Evolutionary conservation across 257 asterid species (phyloP), one percentile per base, ranked within the genome.

Genomic region (Lycium ferocissimum): DNA sequence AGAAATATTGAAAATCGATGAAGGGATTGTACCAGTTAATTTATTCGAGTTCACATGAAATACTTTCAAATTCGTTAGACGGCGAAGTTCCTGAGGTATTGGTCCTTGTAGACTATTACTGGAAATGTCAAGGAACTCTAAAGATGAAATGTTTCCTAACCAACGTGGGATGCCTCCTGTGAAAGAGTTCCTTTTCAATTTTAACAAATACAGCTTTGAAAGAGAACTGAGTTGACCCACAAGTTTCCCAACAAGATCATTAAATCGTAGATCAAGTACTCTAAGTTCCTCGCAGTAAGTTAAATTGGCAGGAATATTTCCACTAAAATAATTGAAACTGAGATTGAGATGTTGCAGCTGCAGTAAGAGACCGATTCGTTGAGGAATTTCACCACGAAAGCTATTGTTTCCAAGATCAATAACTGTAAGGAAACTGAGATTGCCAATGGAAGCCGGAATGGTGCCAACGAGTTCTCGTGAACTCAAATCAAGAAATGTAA

Each of bases 331-430:
- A 53, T 87, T 87, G 65, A 8, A 22, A 15, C 84, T 83, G 33
- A 85, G 80, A 47, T 85, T 83, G 73, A 85, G 83, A 58, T 85
- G 65, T 20, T 54, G 58, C 57, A 87, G 84, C 5, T 45, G 75
- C 2, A 40, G 33, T 6, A 87, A 67, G 57, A 53, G 84, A 18
- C 90, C 88, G 18, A 87, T 66, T 59, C 59, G 80, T 22, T 79
- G 84, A 15, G 88, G 90, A 35, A 87, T 87, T 14, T 66, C 54
- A 12, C 88, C 85, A 26, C 62, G 33, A 22, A 87, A 82, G 33
- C 69, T 75, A 33, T 85, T 87, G 84, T 76, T 80, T 78, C 56
- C 40, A 18, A 88, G 84, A 47, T 56, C 8, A 26, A 84, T 4
- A 3, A n/a, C 65, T 2, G 53, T 83, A 9, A 86, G 81, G 13